A percentile compares a stretch with the other conserved stretches of the same genome.
Conservation (phyloP, 257 asterid species). For the Cynanchum wilfordii region DNA sequence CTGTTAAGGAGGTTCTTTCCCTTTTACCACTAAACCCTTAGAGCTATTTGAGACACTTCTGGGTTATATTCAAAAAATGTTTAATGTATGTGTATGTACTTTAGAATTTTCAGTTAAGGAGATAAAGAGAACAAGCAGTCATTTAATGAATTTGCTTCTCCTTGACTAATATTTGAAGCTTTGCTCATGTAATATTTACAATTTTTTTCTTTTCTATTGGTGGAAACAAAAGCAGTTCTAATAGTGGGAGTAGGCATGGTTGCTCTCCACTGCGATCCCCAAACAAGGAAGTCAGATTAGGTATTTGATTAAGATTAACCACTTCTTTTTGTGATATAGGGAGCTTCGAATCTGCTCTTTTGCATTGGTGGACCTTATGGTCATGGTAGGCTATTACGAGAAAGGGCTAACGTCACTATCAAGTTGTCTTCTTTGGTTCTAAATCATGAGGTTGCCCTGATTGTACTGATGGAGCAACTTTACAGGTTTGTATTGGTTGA, state of each 20-base stretch:
- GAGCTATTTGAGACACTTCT: not conserved
- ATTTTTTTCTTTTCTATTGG: no score
- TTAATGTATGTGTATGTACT: not conserved
- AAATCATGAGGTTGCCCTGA: slow-evolving; percentile 80
- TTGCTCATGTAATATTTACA: no score
- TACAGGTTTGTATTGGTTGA: slow-evolving; percentile 43
- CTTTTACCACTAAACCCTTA: not conserved
- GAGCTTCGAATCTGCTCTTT: slow-evolving; percentile 61
- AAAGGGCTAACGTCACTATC: slow-evolving; percentile 60
- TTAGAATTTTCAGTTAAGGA: not conserved
- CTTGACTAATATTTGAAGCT: no score
- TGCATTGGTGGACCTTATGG: slow-evolving; percentile 95
- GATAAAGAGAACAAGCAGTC: not conserved
- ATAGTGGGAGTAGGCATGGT: not conserved
- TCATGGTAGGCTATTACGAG: slow-evolving; percentile 61
- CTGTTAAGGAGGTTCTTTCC: not conserved
- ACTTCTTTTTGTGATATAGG: slow-evolving; percentile 33
- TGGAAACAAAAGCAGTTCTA: no score
- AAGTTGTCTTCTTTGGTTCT: slow-evolving; percentile 70
- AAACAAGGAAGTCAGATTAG: not conserved
- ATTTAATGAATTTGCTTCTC: not conserved
- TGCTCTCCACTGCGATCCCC: not conserved
- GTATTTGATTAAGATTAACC: not conserved
- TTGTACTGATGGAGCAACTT: slow-evolving; percentile 75
- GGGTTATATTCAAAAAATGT: not conserved